Base-by-base conservation (phyloP, 106 monocot genomes). In the Amphibolis antarctica region DNA sequence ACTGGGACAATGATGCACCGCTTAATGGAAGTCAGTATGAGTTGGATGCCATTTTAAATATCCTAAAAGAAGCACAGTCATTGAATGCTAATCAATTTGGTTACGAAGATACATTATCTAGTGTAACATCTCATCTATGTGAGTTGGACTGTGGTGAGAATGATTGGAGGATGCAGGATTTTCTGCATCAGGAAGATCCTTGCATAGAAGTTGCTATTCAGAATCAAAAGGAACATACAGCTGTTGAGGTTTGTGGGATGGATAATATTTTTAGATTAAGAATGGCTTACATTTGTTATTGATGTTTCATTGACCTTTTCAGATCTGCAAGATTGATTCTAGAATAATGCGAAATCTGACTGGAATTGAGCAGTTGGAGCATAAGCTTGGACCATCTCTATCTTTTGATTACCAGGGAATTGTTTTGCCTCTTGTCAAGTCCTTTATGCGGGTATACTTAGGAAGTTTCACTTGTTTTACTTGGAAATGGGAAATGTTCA, bases 291-390 rank as follows among this genome's bases (percentile, higher is more conserved):
- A 3, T n/a, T 67, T 55, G 42, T 42, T 20, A 22, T 22, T 55
- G 42, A 43, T 42, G 43, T 19, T 43, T 11, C 44, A 11, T 63
- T 60, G 25, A 15, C 25, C n/a, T 52, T 57, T 84, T 42, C 73
- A 94, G 94, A 79, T 86, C 59, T 78, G 75, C 78, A 94, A 89
- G 77, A 74, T 79, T 57, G 94, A 94, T 80, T 81, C 83, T 63
- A 85, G 70, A 74, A 89, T 94, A 30, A 64, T 94, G 89, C 53
- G 77, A 26, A 86, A 53, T 69, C 24, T 83, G 0, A 66, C 66
- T 63, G 79, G 42, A 62, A 77, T 89, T 66, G 82, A 81, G 43
- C 81, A 79, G 55, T 68, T 89, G 71, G 83, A 94, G 69, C 62
- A 13, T 27, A 94, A 84, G 72, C 81, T 94, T 59, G 86, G 89